Conservation (phyloP, 1,139 yeast genomes). For the Geotrichum citri-aurantii region DNA sequence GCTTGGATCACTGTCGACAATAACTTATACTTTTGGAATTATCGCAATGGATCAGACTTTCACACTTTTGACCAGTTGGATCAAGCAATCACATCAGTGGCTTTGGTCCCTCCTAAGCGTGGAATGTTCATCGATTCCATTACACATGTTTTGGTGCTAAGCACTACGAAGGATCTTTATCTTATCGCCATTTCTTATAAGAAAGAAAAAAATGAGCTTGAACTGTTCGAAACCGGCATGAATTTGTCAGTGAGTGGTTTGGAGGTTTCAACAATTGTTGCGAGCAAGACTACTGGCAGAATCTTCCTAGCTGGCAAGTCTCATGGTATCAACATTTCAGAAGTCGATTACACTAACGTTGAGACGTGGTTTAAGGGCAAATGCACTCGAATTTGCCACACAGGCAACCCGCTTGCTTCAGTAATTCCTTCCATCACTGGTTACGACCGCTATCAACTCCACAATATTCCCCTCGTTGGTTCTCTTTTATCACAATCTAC, state of each 20-base stretch:
- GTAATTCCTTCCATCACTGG: slow-evolving; percentile 20
- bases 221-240: slow-evolving; percentile 77
- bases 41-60: slow-evolving; percentile 58
- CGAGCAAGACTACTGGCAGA: slow-evolving; percentile 63
- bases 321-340: slow-evolving; percentile 82
- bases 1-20: slow-evolving; percentile 88
- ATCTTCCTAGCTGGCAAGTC: slow-evolving; percentile 75
- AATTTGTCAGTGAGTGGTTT: slow-evolving; percentile 75
- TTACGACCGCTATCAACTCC: slow-evolving; percentile 10
- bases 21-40: slow-evolving; percentile 80
- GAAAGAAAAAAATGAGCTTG: slow-evolving; percentile 43
- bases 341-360: slow-evolving; percentile 74
- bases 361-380: slow-evolving; percentile 85
- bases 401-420: slow-evolving; percentile 25
- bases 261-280: slow-evolving; percentile 57
- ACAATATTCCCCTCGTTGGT: slow-evolving; percentile 23
- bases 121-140: slow-evolving; percentile 77
- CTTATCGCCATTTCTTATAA: slow-evolving; percentile 67
- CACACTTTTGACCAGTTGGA: slow-evolving; percentile 77
- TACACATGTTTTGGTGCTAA: slow-evolving; percentile 62
- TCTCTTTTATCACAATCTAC: slow-evolving; percentile 24
- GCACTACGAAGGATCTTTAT: slow-evolving; percentile 76
- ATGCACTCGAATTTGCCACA: slow-evolving; percentile 68
- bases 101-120: slow-evolving; percentile 70
- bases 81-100: slow-evolving; percentile 71